These are phyloP conservation scores for Apiotrichum laibachii DNA, from an alignment of 1,284 basidiomycete genomes.

Conservation along the genomic window DNA sequence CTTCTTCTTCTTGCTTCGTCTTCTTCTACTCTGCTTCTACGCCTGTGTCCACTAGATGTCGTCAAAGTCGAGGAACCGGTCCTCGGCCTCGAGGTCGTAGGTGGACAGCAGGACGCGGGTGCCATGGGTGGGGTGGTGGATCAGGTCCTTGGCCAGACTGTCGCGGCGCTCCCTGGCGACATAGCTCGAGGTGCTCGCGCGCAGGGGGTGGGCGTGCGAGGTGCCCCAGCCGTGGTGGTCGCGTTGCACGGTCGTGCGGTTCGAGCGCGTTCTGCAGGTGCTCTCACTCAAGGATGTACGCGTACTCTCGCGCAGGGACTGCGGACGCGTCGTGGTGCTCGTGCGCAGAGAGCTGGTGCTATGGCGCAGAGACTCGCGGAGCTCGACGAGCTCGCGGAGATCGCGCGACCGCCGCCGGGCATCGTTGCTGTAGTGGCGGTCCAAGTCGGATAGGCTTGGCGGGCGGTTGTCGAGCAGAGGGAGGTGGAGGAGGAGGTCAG, in stretches of 20 bases:
- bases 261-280: background rate
- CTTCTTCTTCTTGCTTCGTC: background rate
- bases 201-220: background rate
- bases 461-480: background rate
- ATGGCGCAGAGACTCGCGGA: background rate
- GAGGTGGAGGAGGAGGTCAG: background rate
- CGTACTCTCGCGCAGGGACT: slow-evolving; percentile 1
- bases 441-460: too few species aligned
- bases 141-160: background rate
- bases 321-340: background rate
- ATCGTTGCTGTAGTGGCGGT: background rate
- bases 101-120: slow-evolving; percentile 3
- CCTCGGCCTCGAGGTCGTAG: slow-evolving; percentile 1
- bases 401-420: background rate
- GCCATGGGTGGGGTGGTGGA: slow-evolving; percentile 7
- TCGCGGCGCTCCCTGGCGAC: slow-evolving; percentile 1
- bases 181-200: background rate
- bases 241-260: background rate
- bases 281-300: background rate
- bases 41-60: slow-evolving; percentile 14
- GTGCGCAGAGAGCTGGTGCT: slow-evolving; percentile 1
- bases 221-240: background rate
- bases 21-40: background rate
- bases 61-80: slow-evolving; percentile 27
- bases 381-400: background rate